These are phyloP conservation scores for Oenanthe javanica DNA, from an alignment of 140 eudicot species.

Conservation along the genomic window DNA sequence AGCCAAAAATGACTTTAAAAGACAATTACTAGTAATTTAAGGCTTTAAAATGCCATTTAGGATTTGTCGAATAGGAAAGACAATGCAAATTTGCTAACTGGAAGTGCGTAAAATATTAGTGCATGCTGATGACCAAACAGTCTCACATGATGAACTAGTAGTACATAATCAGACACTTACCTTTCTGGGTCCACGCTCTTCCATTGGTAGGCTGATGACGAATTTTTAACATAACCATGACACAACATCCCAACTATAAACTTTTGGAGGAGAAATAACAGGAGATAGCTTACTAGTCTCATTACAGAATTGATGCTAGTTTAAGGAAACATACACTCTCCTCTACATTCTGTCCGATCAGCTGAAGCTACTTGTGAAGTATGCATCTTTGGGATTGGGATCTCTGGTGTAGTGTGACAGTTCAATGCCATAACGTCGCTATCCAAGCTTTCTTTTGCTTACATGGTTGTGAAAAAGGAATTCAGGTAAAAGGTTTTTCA, in stretches of 20 bases:
- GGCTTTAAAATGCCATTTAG: not conserved
- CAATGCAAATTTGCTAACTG: not conserved
- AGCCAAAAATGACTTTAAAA: not conserved
- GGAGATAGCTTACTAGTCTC: slow-evolving; percentile 2
- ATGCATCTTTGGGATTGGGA: slow-evolving; percentile 21
- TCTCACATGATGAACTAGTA: slow-evolving; percentile 6
- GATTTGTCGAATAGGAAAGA: not conserved
- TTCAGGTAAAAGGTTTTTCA: slow-evolving; percentile 3
- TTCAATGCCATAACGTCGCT: slow-evolving; percentile 19
- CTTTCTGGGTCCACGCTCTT: slow-evolving; percentile 31
- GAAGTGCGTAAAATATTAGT: slow-evolving; percentile 3
- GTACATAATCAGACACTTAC: slow-evolving; percentile 38
- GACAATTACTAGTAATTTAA: not conserved
- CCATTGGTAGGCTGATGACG: slow-evolving; percentile 29
- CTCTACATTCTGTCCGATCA: slow-evolving; percentile 27
- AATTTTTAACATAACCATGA: slow-evolving; percentile 14
- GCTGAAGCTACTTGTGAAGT: slow-evolving; percentile 25
- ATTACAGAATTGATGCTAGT: slow-evolving; percentile 19
- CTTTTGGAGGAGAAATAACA: slow-evolving; percentile 1
- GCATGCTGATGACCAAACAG: not conserved
- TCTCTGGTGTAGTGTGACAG: slow-evolving; percentile 27
- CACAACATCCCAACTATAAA: slow-evolving; percentile 18
- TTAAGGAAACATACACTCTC: slow-evolving; percentile 45
- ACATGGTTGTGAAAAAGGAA: slow-evolving; percentile 4
- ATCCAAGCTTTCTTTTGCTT: slow-evolving; percentile 37